Conservation (phyloP, 148 eudicot species). For the Nepenthes gracilis region DNA sequence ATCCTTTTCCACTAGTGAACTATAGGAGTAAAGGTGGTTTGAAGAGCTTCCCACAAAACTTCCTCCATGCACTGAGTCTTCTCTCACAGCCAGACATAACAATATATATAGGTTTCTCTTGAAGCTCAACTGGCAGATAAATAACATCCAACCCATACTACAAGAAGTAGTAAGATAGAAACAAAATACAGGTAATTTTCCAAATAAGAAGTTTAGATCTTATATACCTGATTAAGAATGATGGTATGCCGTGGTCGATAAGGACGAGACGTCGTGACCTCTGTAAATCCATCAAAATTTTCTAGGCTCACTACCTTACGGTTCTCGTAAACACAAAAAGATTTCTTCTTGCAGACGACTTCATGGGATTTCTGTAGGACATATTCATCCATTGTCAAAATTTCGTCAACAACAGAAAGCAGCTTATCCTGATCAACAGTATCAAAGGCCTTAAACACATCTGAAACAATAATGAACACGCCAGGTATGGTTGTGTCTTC, state of each 20-base stretch:
- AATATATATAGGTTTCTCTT: too few species aligned
- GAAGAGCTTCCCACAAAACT: too few species aligned
- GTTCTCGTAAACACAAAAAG: constrained; percentile 31
- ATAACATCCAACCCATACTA: too few species aligned
- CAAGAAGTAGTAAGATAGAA: not conserved
- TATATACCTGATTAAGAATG: constrained; percentile 45
- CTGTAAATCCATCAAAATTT: constrained; percentile 6
- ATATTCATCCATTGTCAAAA: constrained; percentile 35
- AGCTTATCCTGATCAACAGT: constrained; percentile 71
- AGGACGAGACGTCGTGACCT: constrained; percentile 14
- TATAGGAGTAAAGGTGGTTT: too few species aligned
- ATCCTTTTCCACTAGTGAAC: too few species aligned
- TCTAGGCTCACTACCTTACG: constrained; percentile 19
- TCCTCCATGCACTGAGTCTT: too few species aligned
- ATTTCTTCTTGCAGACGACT: constrained; percentile 36
- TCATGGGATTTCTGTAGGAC: constrained; percentile 32
- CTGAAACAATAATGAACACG: constrained; percentile 64
- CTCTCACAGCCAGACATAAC: too few species aligned
- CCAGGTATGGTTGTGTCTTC: constrained; percentile 28
- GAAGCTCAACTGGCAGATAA: too few species aligned
- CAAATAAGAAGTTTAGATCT: not conserved
- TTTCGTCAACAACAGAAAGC: constrained; percentile 53
- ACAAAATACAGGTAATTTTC: not conserved
- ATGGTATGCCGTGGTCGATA: constrained; percentile 25
- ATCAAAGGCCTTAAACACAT: constrained; percentile 87